Percentiles rank a stretch among this genome's conserved stretches.
phyloP scores from a whole-genome alignment of 495 filamentous ascomycete species.

The Lindgomyces ingoldianus region DNA sequence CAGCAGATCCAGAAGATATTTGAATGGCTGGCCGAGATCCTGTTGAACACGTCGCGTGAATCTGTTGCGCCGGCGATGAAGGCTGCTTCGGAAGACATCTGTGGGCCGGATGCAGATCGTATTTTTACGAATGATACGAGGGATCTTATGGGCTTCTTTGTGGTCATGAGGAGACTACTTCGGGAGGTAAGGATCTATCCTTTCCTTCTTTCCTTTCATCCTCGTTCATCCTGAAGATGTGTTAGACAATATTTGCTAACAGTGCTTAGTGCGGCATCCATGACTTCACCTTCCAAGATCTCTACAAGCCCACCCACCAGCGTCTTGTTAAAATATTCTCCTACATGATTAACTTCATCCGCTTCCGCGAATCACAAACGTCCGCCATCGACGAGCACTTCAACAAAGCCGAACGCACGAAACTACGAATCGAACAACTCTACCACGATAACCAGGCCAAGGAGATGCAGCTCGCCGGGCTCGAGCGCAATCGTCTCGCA shows the following conservation, averaged over 20 bases:
- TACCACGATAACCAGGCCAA: conserved; percentile 82
- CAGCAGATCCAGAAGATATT: conserved; percentile 93
- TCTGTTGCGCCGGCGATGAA: conserved; percentile 93
- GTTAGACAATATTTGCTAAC: not conserved
- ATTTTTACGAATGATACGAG: conserved; percentile 83
- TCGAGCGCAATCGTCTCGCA: conserved; percentile 70
- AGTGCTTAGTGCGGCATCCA: conserved; percentile 70
- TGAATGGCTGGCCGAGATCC: conserved; percentile 92
- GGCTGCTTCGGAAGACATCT: conserved; percentile 82
- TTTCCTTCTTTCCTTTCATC: not conserved
- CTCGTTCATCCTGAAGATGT: not conserved
- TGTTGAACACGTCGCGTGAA: conserved; percentile 87
- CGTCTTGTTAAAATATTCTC: conserved; percentile 89
- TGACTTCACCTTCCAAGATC: conserved; percentile 89
- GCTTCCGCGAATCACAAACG: conserved; percentile 90
- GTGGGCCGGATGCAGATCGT: conserved; percentile 70
- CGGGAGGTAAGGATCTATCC: conserved; percentile 56
- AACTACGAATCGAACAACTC: conserved; percentile 81
- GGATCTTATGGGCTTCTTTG: conserved; percentile 91
- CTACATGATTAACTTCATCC: conserved; percentile 96
- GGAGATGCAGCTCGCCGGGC: conserved; percentile 75
- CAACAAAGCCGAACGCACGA: conserved; percentile 82
- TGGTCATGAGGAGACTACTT: conserved; percentile 72
- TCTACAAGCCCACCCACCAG: conserved; percentile 83
- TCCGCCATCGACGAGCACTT: conserved; percentile 85